Evolutionary conservation across 108 stramenopile species (phyloP).

Genomic region (Aurantiochytrium sp.): DNA sequence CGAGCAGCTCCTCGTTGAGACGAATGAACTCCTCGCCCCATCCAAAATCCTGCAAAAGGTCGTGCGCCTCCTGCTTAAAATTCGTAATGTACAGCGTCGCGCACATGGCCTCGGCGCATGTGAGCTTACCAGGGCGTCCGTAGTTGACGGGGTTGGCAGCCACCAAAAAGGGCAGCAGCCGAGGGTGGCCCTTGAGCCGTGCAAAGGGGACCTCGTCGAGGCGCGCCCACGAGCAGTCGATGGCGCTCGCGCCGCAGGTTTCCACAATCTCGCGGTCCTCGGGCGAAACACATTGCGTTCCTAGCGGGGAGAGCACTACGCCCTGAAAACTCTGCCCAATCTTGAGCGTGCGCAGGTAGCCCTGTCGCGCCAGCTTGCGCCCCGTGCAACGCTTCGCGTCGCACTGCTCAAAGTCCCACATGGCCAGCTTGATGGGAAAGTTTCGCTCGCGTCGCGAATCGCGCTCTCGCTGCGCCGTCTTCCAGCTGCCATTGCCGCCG

Average conservation of each 20-base stretch:
- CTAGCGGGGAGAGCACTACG: slow-evolving; percentile 83
- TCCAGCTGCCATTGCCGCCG: background rate
- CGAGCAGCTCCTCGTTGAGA: slow-evolving; percentile 73
- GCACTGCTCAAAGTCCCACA: slow-evolving; percentile 99
- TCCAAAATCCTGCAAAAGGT: slow-evolving; percentile 78
- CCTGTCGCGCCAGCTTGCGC: slow-evolving; percentile 69
- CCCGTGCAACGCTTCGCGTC: slow-evolving; percentile 95
- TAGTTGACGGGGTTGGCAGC: slow-evolving; percentile 98
- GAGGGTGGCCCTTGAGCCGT: slow-evolving; percentile 84
- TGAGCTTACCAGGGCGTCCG: slow-evolving; percentile 72
- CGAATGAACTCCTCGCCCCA: slow-evolving; percentile 88
- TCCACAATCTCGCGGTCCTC: slow-evolving; percentile 60
- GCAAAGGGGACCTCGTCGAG: slow-evolving; percentile 82
- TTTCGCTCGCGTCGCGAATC: background rate
- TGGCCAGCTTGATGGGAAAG: slow-evolving; percentile 38
- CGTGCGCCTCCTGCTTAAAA: slow-evolving; percentile 61
- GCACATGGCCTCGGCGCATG: slow-evolving; percentile 76
- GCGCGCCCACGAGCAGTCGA: slow-evolving; percentile 95
- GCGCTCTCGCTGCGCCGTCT: background rate
- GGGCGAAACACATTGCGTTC: slow-evolving; percentile 72
- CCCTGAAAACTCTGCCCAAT: slow-evolving; percentile 79
- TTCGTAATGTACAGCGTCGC: slow-evolving; percentile 75
- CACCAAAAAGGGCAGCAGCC: slow-evolving; percentile 92
- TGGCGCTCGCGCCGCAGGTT: slow-evolving; percentile 70
- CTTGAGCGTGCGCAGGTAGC: slow-evolving; percentile 51